phyloP scores from a whole-genome alignment of 306 rosid genomes.

The Potentilla sterilis region DNA sequence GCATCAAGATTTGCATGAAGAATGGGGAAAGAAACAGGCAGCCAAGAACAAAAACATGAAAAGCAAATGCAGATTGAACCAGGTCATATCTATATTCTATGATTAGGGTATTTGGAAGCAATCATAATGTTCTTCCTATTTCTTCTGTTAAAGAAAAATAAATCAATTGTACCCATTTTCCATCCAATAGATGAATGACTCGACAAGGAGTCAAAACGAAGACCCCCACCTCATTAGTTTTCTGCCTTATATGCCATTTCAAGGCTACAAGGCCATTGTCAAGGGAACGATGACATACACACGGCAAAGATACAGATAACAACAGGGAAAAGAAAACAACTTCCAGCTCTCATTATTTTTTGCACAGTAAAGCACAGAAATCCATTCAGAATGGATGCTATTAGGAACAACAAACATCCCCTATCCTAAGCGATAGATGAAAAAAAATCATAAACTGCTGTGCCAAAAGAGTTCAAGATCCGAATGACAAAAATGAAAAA shows the following conservation, averaged over 20 bases:
- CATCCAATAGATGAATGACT: not conserved
- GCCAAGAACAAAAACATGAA: not conserved
- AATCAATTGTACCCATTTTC: constrained; percentile 2
- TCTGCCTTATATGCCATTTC: not conserved
- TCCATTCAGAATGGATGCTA: not conserved
- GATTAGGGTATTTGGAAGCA: not conserved
- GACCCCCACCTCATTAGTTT: not conserved
- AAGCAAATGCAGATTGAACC: not conserved
- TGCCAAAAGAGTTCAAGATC: not conserved
- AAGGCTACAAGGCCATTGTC: not conserved
- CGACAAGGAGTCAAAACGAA: not conserved
- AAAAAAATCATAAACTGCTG: not conserved
- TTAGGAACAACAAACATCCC: not conserved
- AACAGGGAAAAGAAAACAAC: not conserved
- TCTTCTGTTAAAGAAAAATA: not conserved
- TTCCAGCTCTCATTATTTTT: not conserved
- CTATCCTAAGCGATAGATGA: not conserved
- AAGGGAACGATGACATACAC: not conserved
- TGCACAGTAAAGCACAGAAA: not conserved
- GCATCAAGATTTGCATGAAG: not conserved
- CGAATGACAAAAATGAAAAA: not conserved
- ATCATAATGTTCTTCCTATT: not conserved
- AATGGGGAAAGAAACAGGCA: too few relatives aligned
- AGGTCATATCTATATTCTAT: not conserved
- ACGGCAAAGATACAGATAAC: too few relatives aligned